Percentiles rank a stretch among this genome's conserved stretches.
Conservation (phyloP, 192 early-diverging fungal species). For the Kickxella alabastrina region DNA sequence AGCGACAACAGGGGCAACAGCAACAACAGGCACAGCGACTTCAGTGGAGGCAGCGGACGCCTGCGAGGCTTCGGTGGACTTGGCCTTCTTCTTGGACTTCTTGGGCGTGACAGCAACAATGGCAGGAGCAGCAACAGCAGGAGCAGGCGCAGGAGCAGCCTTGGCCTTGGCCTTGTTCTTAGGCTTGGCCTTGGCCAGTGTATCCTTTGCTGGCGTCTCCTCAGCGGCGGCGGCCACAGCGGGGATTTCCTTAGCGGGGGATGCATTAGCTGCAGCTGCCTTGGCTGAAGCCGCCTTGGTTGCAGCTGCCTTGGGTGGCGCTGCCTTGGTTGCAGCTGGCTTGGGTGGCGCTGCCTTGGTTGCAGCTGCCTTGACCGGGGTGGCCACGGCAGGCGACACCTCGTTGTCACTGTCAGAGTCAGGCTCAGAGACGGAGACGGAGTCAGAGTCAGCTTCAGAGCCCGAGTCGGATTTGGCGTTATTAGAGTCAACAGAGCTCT, state of each 20-base stretch:
- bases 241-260: slow-evolving; percentile 10
- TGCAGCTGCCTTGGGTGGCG: background rate
- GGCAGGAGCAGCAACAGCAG: background rate
- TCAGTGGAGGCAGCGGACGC: background rate
- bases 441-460: background rate
- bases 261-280: slow-evolving; percentile 8
- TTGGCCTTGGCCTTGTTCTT: slow-evolving; percentile 28
- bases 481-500: background rate
- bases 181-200: slow-evolving; percentile 13
- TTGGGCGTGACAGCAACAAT: background rate
- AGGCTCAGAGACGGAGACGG: background rate
- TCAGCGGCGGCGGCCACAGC: background rate
- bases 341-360: background rate
- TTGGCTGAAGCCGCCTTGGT: background rate
- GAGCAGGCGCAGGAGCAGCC: background rate
- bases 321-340: slow-evolving; percentile 10
- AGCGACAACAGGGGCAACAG: background rate
- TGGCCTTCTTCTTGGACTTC: background rate
- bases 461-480: background rate
- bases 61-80: background rate
- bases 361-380: background rate
- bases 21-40: too few species aligned
- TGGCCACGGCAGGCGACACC: background rate
- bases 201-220: slow-evolving; percentile 3
- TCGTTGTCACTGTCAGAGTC: background rate